phyloP scores from a whole-genome alignment of 108 stramenopile species.

The Fragilaria radians region DNA sequence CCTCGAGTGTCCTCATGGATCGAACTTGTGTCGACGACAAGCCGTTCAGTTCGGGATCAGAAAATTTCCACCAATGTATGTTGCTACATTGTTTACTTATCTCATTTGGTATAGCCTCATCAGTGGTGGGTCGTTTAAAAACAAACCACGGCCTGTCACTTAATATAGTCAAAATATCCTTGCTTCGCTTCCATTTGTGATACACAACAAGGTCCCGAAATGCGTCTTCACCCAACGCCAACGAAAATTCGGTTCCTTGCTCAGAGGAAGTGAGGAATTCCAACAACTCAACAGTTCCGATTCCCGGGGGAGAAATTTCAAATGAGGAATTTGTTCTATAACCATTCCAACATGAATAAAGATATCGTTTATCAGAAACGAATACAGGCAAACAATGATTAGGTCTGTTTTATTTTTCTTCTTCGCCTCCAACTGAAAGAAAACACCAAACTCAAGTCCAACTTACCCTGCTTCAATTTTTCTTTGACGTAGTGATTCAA shows the following conservation, averaged over 20 bases:
- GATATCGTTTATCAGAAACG: neutral
- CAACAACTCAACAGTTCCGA: constrained; percentile 77
- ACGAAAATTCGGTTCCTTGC: constrained; percentile 39
- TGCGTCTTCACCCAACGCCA: constrained; percentile 76
- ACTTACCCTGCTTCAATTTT: neutral
- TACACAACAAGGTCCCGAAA: constrained; percentile 64
- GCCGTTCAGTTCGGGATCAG: constrained; percentile 36
- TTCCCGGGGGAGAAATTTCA: constrained; percentile 5
- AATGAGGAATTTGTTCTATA: neutral
- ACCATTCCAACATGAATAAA: neutral
- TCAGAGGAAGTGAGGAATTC: constrained; percentile 51
- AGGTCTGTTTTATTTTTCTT: too few relatives aligned
- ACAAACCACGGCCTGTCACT: constrained; percentile 70
- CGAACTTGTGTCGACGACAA: constrained; percentile 54
- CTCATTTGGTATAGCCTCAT: constrained; percentile 1
- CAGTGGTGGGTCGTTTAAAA: constrained; percentile 35
- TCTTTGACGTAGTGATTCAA: constrained; percentile 18
- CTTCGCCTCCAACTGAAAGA: too few relatives aligned
- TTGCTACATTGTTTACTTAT: neutral
- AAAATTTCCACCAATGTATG: constrained; percentile 22
- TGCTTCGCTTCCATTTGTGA: constrained; percentile 69
- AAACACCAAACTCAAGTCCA: neutral
- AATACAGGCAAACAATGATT: neutral
- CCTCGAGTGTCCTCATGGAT: constrained; percentile 17
- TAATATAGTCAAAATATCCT: constrained; percentile 51